A percentile compares a stretch with the other conserved stretches of the same genome.
Evolutionary conservation across 306 rosid genomes (phyloP).

Genomic region (Benincasa hispida): DNA sequence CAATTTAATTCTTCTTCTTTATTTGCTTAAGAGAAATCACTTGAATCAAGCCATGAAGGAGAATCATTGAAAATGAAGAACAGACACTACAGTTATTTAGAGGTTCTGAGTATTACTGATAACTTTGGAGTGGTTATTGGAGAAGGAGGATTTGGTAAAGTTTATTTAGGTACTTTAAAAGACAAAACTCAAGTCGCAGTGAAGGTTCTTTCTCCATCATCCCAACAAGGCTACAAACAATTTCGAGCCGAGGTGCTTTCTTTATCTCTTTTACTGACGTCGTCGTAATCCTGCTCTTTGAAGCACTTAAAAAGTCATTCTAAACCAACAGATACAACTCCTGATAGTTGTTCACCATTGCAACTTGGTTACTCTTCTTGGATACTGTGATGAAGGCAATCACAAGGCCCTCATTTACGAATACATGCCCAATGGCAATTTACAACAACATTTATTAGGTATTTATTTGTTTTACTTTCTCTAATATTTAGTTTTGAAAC

Average conservation of each 20-base stretch:
- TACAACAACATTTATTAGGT: background rate
- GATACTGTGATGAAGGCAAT: slow-evolving; percentile 14
- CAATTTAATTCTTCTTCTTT: no score
- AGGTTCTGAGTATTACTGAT: slow-evolving; percentile 18
- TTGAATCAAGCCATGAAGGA: no score
- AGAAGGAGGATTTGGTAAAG: slow-evolving; percentile 35
- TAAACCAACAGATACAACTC: background rate
- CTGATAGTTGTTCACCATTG: slow-evolving; percentile 9
- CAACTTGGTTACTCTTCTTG: slow-evolving; percentile 16
- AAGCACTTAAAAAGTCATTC: no score
- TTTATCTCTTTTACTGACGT: no score
- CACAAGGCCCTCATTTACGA: no score
- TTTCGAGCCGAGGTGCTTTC: slow-evolving; percentile 17
- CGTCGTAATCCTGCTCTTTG: no score
- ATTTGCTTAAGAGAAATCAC: no score
- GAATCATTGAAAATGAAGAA: no score
- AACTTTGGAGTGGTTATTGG: slow-evolving; percentile 17
- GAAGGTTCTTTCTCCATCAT: slow-evolving; percentile 20
- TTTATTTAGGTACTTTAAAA: slow-evolving; percentile 14
- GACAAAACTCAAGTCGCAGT: slow-evolving; percentile 13
- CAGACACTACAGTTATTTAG: slow-evolving; percentile 4
- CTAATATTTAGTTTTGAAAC: no score
- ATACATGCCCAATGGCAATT: slow-evolving; percentile 12
- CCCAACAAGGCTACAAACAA: slow-evolving; percentile 23
- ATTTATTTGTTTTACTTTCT: background rate